Conservation (phyloP, 805 yeast genomes). For the Candida ovalis region DNA sequence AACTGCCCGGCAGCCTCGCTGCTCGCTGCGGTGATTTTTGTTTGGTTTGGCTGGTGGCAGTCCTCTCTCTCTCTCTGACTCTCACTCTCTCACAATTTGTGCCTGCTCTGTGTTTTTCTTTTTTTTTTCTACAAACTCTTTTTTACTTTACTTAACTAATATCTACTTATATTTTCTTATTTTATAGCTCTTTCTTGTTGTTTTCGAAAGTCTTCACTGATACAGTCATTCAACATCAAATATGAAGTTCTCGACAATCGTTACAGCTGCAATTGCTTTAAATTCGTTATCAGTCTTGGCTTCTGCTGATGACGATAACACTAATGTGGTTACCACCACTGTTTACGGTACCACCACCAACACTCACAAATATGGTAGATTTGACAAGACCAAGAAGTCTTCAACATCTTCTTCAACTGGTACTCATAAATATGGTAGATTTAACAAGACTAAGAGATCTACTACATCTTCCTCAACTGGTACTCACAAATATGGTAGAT, state of each 20-base stretch:
- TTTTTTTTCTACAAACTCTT: neutral
- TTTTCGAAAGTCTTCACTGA: neutral
- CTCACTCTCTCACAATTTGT: neutral
- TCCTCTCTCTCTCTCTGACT: neutral
- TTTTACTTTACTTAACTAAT: neutral
- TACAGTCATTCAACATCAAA: neutral
- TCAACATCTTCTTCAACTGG: constrained; percentile 30
- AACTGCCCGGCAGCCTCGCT: too few species aligned
- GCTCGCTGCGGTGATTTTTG: neutral
- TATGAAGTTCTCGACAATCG: constrained; percentile 42
- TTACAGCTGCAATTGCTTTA: constrained; percentile 31
- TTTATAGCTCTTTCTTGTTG: neutral
- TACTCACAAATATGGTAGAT: constrained; percentile 56
- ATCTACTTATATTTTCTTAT: neutral
- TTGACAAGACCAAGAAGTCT: constrained; percentile 42
- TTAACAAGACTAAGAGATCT: constrained; percentile 43
- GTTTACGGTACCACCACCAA: constrained; percentile 30
- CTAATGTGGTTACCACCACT: constrained; percentile 31
- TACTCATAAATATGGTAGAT: constrained; percentile 46
- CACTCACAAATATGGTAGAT: constrained; percentile 44
- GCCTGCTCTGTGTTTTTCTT: neutral
- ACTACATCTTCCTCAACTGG: constrained; percentile 38
- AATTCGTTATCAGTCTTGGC: constrained; percentile 35
- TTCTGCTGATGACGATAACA: constrained; percentile 26
- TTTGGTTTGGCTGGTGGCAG: neutral